phyloP scores from a whole-genome alignment of 805 yeast genomes.

The Cyberlindnera sargentensis region DNA sequence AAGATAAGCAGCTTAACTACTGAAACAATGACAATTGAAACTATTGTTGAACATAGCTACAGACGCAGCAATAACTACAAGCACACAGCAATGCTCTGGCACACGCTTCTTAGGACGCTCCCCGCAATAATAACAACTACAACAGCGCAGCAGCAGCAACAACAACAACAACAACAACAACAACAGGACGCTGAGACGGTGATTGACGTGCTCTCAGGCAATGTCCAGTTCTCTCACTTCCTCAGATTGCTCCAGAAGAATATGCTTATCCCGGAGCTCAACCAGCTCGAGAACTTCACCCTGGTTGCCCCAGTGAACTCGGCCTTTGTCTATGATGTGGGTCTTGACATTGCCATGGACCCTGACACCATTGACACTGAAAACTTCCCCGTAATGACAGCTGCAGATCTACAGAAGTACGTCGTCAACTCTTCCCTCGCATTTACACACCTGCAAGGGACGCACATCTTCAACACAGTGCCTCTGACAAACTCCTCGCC shows the following conservation, averaged over 20 bases:
- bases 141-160: too few species aligned
- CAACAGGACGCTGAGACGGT: conserved; percentile 30
- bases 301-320: conserved; percentile 77
- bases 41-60: too few species aligned
- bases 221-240: conserved; percentile 61
- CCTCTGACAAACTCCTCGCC: background rate
- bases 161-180: too few species aligned
- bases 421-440: conserved; percentile 28
- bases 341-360: background rate
- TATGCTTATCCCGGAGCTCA: conserved; percentile 57
- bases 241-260: conserved; percentile 52
- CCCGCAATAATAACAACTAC: too few species aligned
- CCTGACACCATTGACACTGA: background rate
- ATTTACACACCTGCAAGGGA: conserved; percentile 24
- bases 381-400: background rate
- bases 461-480: conserved; percentile 4
- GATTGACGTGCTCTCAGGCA: conserved; percentile 61
- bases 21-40: too few species aligned
- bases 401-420: conserved; percentile 25
- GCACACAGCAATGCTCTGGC: too few species aligned
- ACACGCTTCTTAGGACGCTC: too few species aligned
- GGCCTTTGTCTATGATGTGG: conserved; percentile 43
- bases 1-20: too few species aligned
- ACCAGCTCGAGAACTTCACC: conserved; percentile 55
- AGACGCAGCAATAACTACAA: too few species aligned